Conservation (phyloP, 2,329 filamentous ascomycete genomes). For the Zalaria sp. region DNA sequence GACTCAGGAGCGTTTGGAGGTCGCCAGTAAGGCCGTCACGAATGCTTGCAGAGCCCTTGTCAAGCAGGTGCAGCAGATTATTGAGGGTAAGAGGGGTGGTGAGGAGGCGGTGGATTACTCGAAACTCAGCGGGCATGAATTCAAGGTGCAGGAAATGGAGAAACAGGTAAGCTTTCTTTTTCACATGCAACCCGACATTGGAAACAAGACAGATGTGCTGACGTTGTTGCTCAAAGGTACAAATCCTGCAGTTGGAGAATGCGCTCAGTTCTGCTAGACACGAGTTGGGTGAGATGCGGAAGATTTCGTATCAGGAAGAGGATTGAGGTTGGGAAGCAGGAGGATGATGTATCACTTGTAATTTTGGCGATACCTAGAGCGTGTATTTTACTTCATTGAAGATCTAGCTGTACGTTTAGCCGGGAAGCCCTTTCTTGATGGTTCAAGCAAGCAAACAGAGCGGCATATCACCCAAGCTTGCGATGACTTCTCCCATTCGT, state of each 20-base stretch:
- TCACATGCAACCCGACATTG: constrained; percentile 6
- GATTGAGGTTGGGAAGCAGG: constrained; percentile 9
- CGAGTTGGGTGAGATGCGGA: constrained; percentile 90
- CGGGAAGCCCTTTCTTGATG: too few species aligned
- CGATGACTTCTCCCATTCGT: too few species aligned
- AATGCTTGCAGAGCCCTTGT: constrained; percentile 77
- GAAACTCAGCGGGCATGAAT: constrained; percentile 82
- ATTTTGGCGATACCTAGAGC: too few species aligned
- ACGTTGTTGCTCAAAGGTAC: constrained; percentile 47
- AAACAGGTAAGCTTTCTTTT: constrained; percentile 61
- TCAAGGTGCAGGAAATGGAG: constrained; percentile 98
- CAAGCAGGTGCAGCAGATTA: constrained; percentile 86
- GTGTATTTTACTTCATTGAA: too few species aligned
- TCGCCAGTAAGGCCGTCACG: constrained; percentile 84
- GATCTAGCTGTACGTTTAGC: too few species aligned
- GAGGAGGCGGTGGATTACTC: constrained; percentile 72
- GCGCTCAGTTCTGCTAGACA: constrained; percentile 63
- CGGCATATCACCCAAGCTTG: too few species aligned
- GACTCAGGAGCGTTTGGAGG: constrained; percentile 82
- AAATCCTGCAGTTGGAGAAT: constrained; percentile 94
- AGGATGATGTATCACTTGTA: neutral
- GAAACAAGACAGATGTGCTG: constrained; percentile 3
- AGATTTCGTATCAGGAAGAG: constrained; percentile 85
- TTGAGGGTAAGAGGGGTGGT: constrained; percentile 71
- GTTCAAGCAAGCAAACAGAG: too few species aligned